Percentiles rank a stretch among this genome's conserved stretches.
phyloP scores from a whole-genome alignment of 495 filamentous ascomycete species.

The Hypoxylon trugodes region DNA sequence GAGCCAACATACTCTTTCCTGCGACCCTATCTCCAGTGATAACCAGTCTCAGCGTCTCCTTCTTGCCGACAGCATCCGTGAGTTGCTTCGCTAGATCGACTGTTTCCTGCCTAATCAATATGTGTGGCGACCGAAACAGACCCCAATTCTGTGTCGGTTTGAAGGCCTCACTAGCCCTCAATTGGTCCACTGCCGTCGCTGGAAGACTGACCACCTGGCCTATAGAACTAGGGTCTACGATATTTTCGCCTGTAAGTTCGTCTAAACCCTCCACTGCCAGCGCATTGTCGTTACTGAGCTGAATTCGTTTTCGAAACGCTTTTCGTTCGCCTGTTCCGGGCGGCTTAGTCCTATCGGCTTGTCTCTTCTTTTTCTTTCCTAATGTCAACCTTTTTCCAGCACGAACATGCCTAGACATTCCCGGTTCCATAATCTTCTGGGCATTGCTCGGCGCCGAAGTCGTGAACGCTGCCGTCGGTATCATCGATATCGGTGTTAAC shows the following conservation, averaged over 20 bases:
- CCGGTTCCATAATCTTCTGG: slow-evolving; percentile 34
- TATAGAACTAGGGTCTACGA: slow-evolving; percentile 60
- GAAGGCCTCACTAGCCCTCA: slow-evolving; percentile 87
- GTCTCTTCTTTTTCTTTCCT: slow-evolving; percentile 62
- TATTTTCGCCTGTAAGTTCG: slow-evolving; percentile 64
- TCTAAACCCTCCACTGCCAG: slow-evolving; percentile 72
- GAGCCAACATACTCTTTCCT: slow-evolving; percentile 85
- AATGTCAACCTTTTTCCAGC: slow-evolving; percentile 50
- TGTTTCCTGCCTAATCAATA: slow-evolving; percentile 77
- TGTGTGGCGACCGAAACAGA: slow-evolving; percentile 81
- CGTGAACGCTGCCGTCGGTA: slow-evolving; percentile 46
- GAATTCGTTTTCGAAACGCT: slow-evolving; percentile 83
- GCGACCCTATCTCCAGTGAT: slow-evolving; percentile 75
- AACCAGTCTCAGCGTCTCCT: slow-evolving; percentile 69
- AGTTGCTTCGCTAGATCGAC: slow-evolving; percentile 73
- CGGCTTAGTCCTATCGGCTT: slow-evolving; percentile 51
- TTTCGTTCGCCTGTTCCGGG: slow-evolving; percentile 83
- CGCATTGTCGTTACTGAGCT: slow-evolving; percentile 93
- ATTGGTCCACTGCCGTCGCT: slow-evolving; percentile 73
- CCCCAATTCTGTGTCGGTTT: slow-evolving; percentile 90
- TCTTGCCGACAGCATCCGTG: slow-evolving; percentile 57
- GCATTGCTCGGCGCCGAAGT: slow-evolving; percentile 46
- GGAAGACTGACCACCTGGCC: slow-evolving; percentile 76
- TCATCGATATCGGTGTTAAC: slow-evolving; percentile 54
- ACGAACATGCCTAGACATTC: slow-evolving; percentile 37